phyloP scores from a whole-genome alignment of 2,329 filamentous ascomycete species.

The Cadophora sp. region DNA sequence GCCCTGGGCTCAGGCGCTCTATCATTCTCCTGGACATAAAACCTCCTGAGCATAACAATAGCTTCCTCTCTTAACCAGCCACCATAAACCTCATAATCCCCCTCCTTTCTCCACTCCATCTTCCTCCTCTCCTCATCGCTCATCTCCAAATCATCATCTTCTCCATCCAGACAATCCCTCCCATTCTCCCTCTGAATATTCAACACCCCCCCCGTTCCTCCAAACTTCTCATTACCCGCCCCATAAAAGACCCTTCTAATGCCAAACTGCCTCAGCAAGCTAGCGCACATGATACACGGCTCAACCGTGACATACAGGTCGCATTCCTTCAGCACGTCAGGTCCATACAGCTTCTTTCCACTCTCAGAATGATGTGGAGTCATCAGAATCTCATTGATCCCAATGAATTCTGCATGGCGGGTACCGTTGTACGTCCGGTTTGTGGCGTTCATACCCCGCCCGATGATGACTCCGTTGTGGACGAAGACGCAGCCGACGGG shows the following conservation, averaged over 20 bases:
- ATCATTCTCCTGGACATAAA: constrained; percentile 98
- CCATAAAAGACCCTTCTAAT: constrained; percentile 94
- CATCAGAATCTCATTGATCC: constrained; percentile 70
- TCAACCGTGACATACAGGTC: constrained; percentile 97
- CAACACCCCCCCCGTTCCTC: constrained; percentile 92
- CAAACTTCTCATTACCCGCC: constrained; percentile 95
- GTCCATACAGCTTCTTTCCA: constrained; percentile 56
- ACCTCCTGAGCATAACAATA: constrained; percentile 88
- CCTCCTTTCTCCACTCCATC: constrained; percentile 65
- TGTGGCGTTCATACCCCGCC: constrained; percentile 94
- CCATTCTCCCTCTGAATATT: constrained; percentile 66
- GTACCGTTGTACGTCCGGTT: constrained; percentile 92
- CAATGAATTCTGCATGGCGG: constrained; percentile 94
- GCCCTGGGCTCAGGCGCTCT: constrained; percentile 56
- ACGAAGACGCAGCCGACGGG: constrained; percentile 97
- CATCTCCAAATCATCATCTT: constrained; percentile 62
- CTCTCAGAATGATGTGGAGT: constrained; percentile 45
- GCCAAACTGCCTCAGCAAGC: constrained; percentile 84
- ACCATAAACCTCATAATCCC: constrained; percentile 81
- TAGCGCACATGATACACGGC: constrained; percentile 98
- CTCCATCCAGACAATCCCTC: constrained; percentile 3
- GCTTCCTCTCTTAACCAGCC: constrained; percentile 92
- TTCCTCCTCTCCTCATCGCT: constrained; percentile 7
- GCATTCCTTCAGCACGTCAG: constrained; percentile 71
- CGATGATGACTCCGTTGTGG: constrained; percentile 78